Percentiles rank a stretch among this genome's conserved stretches.
These are phyloP conservation scores for Trametes punicea DNA, from an alignment of 768 basidiomycete species.

Conservation along the genomic window DNA sequence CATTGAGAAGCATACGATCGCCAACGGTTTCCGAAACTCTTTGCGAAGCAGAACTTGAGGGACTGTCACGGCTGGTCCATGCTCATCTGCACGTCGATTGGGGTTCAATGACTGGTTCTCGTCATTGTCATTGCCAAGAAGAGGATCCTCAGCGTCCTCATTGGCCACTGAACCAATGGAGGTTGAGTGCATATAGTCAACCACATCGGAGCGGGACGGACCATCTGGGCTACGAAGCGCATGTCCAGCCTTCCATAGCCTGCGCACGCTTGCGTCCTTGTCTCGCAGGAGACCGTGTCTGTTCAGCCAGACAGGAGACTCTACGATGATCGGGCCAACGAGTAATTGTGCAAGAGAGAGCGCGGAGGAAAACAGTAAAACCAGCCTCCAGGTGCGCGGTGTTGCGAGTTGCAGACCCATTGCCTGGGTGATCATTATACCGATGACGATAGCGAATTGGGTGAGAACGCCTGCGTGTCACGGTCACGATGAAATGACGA, in stretches of 20 bases:
- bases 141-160: constrained; percentile 37
- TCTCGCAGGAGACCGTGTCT: constrained; percentile 48
- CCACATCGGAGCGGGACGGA: not conserved
- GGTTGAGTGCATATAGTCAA: not conserved
- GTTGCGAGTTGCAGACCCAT: constrained; percentile 71
- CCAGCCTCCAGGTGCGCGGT: constrained; percentile 67
- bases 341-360: constrained; percentile 58
- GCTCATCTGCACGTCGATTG: constrained; percentile 24
- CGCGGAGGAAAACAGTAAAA: constrained; percentile 58
- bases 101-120: constrained; percentile 18
- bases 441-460: constrained; percentile 79
- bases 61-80: constrained; percentile 42
- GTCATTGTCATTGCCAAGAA: constrained; percentile 32
- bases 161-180: not conserved
- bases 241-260: constrained; percentile 50
- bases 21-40: constrained; percentile 60
- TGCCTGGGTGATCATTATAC: constrained; percentile 82
- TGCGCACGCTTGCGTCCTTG: constrained; percentile 41
- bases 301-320: constrained; percentile 70
- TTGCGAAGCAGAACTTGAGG: constrained; percentile 45
- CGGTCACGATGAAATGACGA: not conserved
- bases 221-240: constrained; percentile 17
- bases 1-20: constrained; percentile 70
- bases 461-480: constrained; percentile 63
- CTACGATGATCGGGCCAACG: constrained; percentile 50